Percentiles rank a stretch among this genome's conserved stretches.
Conservation (phyloP, 2,329 filamentous ascomycete species). For the Cadophora sp. region DNA sequence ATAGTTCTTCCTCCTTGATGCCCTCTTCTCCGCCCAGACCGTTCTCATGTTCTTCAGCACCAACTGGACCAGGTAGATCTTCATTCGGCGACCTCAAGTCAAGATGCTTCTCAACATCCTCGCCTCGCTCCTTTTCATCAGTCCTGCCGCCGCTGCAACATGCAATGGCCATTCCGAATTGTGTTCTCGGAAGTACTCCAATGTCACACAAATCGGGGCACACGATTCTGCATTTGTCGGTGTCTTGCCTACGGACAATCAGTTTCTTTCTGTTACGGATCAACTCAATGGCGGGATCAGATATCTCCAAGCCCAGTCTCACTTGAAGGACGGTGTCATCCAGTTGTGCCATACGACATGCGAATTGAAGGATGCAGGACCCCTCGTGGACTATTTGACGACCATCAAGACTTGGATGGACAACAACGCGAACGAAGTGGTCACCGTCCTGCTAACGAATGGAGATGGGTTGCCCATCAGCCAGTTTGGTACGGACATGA, state of each 20-base stretch:
- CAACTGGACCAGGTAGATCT: background rate
- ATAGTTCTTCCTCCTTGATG: background rate
- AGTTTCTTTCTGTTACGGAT: constrained; percentile 61
- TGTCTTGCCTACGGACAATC: constrained; percentile 52
- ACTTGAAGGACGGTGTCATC: constrained; percentile 31
- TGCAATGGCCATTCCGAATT: constrained; percentile 77
- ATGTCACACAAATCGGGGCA: constrained; percentile 76
- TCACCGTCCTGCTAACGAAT: constrained; percentile 71
- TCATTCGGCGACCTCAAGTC: background rate
- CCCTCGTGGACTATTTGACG: constrained; percentile 59
- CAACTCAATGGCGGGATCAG: constrained; percentile 69
- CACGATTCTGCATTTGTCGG: constrained; percentile 61
- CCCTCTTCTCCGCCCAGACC: background rate
- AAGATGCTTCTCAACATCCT: constrained; percentile 27
- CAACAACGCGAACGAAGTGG: constrained; percentile 62
- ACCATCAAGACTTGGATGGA: constrained; percentile 67
- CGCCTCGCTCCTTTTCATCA: constrained; percentile 14
- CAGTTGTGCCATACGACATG: constrained; percentile 65
- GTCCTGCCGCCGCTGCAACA: constrained; percentile 13
- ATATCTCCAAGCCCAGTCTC: constrained; percentile 66
- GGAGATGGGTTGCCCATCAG: constrained; percentile 61
- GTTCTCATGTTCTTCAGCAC: background rate
- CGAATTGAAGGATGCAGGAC: constrained; percentile 62
- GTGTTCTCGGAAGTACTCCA: constrained; percentile 74
- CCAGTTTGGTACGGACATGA: constrained; percentile 53